Conservation (phyloP, 768 basidiomycete species). For the Boletus pseudo-olivaceus region DNA sequence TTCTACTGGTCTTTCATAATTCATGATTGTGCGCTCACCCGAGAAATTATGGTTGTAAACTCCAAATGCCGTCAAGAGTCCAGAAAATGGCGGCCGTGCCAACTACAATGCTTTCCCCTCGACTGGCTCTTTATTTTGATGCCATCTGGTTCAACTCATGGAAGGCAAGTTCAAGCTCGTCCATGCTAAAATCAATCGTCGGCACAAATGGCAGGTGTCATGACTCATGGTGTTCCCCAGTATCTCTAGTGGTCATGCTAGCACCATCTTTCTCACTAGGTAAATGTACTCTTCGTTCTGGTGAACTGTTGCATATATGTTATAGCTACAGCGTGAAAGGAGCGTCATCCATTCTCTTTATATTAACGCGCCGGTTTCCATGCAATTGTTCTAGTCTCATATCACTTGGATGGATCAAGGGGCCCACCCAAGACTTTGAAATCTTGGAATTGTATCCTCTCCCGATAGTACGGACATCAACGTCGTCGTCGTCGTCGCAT, state of each 20-base stretch:
- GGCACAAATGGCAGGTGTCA: background rate
- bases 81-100: background rate
- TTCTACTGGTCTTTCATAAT: background rate
- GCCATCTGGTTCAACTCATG: background rate
- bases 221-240: background rate
- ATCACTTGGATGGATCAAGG: background rate
- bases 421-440: background rate
- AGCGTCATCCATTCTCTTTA: background rate
- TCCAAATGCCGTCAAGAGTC: background rate
- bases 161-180: background rate
- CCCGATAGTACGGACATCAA: background rate
- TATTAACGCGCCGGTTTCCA: background rate
- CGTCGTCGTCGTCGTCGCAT: constrained; percentile 10
- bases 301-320: background rate
- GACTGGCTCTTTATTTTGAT: background rate
- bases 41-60: background rate
- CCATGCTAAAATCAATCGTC: background rate
- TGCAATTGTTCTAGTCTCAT: background rate
- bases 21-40: background rate
- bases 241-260: background rate
- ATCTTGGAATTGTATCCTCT: background rate
- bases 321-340: background rate
- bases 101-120: background rate
- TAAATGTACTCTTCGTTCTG: background rate
- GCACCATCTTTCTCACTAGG: background rate